These are phyloP conservation scores for Dimargaris cristalligena DNA, from an alignment of 192 early-diverging fungal genomes.

Conservation along the genomic window DNA sequence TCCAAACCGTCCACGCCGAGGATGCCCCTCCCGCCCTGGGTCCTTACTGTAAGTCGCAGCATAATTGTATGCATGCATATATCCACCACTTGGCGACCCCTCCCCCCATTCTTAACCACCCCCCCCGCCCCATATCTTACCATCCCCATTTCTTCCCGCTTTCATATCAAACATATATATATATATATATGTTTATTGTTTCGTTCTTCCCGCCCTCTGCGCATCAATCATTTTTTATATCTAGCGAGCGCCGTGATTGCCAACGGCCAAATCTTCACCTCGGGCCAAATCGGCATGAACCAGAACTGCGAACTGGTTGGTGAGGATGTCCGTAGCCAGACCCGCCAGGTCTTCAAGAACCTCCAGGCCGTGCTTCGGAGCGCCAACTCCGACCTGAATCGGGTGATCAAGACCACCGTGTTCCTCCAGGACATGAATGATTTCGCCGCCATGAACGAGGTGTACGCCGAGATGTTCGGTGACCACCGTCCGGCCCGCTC, in stretches of 20 bases:
- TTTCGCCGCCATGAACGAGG: constrained; percentile 79
- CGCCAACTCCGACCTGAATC: constrained; percentile 53
- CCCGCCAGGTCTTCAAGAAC: constrained; percentile 64
- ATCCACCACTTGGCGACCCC: no score
- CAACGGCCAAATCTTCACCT: constrained; percentile 70
- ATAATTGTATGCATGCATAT: no score
- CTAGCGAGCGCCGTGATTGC: constrained; percentile 57
- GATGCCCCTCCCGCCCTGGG: constrained; percentile 57
- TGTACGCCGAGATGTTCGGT: constrained; percentile 63
- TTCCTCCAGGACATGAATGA: constrained; percentile 86
- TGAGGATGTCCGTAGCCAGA: constrained; percentile 53
- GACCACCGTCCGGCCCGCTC: constrained; percentile 50
- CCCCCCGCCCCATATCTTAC: no score
- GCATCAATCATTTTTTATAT: constrained; percentile 4
- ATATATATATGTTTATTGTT: no score
- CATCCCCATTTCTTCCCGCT: no score
- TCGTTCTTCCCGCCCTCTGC: neutral
- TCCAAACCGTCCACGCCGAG: constrained; percentile 32
- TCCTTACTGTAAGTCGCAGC: constrained; percentile 49
- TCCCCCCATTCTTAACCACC: no score
- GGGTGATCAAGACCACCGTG: constrained; percentile 92
- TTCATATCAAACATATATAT: no score
- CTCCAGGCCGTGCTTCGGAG: constrained; percentile 68
- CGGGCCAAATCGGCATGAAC: constrained; percentile 57
- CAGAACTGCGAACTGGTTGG: constrained; percentile 55